These are phyloP conservation scores for Pistacia integerrima DNA, from an alignment of 345 rosid species.

Conservation along the genomic window DNA sequence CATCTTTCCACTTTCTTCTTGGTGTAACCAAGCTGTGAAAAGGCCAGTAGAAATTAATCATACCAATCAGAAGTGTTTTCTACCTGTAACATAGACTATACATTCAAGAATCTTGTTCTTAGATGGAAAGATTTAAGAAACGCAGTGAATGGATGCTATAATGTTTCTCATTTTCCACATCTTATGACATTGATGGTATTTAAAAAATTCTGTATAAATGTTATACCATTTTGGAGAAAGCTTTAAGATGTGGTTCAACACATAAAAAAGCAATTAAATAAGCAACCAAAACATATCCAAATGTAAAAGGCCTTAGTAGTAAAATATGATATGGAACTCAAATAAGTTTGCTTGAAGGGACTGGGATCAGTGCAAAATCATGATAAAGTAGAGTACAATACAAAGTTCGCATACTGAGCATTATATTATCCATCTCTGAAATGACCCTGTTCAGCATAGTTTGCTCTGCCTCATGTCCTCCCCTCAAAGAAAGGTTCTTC, in stretches of 20 bases:
- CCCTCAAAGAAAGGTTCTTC: too few species aligned
- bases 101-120: not conserved
- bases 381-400: too few species aligned
- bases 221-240: not conserved
- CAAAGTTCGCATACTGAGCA: not conserved
- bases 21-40: conserved; percentile 80
- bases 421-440: not conserved
- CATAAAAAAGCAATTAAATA: too few species aligned
- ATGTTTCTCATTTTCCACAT: not conserved
- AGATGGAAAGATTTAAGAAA: not conserved
- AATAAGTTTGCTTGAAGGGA: too few species aligned
- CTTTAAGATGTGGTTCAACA: not conserved
- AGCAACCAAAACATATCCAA: too few species aligned
- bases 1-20: too few species aligned
- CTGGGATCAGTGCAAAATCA: not conserved
- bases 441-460: not conserved
- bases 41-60: conserved; percentile 7
- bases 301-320: too few species aligned
- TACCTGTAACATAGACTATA: not conserved
- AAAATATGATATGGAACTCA: not conserved
- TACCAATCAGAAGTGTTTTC: not conserved
- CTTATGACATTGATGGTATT: not conserved
- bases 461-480: too few species aligned
- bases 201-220: not conserved
- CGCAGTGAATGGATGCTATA: not conserved